These are phyloP conservation scores for Amaranthus cruentus DNA, from an alignment of 148 eudicot species.

Conservation along the genomic window DNA sequence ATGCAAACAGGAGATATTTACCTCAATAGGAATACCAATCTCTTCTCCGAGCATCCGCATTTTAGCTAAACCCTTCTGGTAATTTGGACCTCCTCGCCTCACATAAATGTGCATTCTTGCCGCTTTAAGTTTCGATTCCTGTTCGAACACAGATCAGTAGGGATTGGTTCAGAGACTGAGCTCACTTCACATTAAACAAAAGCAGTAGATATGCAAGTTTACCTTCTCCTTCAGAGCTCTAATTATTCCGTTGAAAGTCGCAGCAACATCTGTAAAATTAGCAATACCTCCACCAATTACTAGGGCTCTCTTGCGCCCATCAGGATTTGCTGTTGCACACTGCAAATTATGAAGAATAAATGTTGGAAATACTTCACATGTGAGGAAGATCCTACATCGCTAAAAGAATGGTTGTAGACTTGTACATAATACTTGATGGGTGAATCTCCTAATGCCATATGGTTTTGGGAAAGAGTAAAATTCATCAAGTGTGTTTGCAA, in stretches of 20 bases:
- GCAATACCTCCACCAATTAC: conserved; percentile 97
- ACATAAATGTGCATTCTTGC: conserved; percentile 90
- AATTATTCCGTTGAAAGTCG: conserved; percentile 71
- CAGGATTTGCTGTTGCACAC: conserved; percentile 98
- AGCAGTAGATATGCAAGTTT: not conserved
- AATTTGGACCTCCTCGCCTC: conserved; percentile 98
- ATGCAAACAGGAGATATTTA: conserved; percentile 17
- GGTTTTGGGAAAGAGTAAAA: too few relatives aligned
- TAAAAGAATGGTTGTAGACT: too few relatives aligned
- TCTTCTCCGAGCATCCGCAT: conserved; percentile 89
- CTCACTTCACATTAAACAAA: conserved; percentile 5
- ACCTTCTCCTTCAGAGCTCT: conserved; percentile 54
- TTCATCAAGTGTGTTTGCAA: too few relatives aligned
- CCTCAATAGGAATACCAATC: conserved; percentile 97
- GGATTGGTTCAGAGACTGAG: not conserved
- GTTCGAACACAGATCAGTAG: conserved; percentile 1
- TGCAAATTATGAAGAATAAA: conserved; percentile 23
- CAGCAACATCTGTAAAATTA: conserved; percentile 95
- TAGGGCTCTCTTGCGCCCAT: conserved; percentile 84
- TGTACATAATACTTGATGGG: too few relatives aligned
- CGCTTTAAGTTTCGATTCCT: conserved; percentile 85
- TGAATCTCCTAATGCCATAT: too few relatives aligned
- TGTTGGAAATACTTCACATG: too few relatives aligned
- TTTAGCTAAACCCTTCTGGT: conserved; percentile 91
- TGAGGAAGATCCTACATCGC: too few relatives aligned